These are phyloP conservation scores for Kluyveromyces lactis DNA, from an alignment of 805 yeast species.

Conservation along the genomic window DNA sequence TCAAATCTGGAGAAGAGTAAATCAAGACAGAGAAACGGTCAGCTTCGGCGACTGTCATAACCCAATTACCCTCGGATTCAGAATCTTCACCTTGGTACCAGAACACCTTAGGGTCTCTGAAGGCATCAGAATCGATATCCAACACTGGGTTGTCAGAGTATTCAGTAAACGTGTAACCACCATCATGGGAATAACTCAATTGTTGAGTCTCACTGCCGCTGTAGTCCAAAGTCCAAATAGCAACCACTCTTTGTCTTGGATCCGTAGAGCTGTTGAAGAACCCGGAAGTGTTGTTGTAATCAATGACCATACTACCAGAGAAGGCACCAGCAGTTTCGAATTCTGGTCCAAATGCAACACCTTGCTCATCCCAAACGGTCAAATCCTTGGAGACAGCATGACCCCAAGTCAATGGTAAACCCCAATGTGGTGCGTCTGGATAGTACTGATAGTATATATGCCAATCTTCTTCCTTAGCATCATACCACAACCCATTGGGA, in stretches of 20 bases:
- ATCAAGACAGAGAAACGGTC: conserved; percentile 26
- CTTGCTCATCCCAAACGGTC: conserved; percentile 28
- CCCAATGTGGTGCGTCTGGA: conserved; percentile 30
- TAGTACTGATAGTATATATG: conserved; percentile 35
- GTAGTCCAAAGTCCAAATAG: conserved; percentile 29
- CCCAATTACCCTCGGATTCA: conserved; percentile 19
- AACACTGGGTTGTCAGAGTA: conserved; percentile 29
- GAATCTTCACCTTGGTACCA: conserved; percentile 25
- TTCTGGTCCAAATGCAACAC: conserved; percentile 26
- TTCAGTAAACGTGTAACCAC: conserved; percentile 28
- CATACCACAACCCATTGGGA: conserved; percentile 36
- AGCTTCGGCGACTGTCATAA: conserved; percentile 25
- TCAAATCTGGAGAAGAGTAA: conserved; percentile 23
- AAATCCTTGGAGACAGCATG: conserved; percentile 33
- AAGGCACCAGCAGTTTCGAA: conserved; percentile 27
- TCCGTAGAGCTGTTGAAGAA: conserved; percentile 21
- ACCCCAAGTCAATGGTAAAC: conserved; percentile 34
- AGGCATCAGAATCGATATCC: conserved; percentile 23
- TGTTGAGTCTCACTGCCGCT: conserved; percentile 27
- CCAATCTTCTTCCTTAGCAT: conserved; percentile 23
- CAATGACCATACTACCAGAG: conserved; percentile 33
- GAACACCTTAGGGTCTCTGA: conserved; percentile 32
- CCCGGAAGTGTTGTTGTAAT: conserved; percentile 32
- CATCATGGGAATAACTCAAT: conserved; percentile 30
- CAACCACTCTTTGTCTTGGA: conserved; percentile 30